Conservation (phyloP, 257 asterid genomes). For the Verbena officinalis region DNA sequence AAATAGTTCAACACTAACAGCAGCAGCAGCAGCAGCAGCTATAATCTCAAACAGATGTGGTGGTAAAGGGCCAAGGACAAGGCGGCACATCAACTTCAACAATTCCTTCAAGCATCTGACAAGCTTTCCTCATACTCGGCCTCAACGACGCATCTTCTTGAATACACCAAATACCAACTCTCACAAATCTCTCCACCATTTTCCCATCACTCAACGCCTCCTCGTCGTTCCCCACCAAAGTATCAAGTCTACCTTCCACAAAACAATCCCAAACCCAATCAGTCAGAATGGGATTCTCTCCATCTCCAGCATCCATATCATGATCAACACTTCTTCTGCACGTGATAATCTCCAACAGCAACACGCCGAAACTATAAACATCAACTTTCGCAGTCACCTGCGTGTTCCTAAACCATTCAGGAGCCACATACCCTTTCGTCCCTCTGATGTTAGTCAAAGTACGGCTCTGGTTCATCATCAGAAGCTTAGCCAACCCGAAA, state of each 20-base stretch:
- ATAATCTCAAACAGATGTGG: neutral
- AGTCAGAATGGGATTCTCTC: conserved; percentile 31
- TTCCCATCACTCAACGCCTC: conserved; percentile 43
- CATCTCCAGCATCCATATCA: conserved; percentile 31
- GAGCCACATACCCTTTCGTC: conserved; percentile 67
- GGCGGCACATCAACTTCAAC: conserved; percentile 50
- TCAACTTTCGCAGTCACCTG: conserved; percentile 47
- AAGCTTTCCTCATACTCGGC: conserved; percentile 54
- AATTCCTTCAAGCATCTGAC: conserved; percentile 66
- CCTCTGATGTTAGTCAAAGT: conserved; percentile 50
- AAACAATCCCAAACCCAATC: conserved; percentile 62
- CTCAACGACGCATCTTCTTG: conserved; percentile 57
- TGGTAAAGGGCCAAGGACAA: conserved; percentile 36
- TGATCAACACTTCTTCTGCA: conserved; percentile 39
- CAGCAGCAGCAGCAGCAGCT: too few relatives aligned
- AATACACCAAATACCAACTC: conserved; percentile 72
- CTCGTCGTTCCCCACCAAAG: conserved; percentile 38
- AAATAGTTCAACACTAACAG: too few relatives aligned
- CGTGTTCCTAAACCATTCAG: conserved; percentile 62
- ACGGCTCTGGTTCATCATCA: conserved; percentile 47
- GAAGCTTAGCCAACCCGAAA: conserved; percentile 59
- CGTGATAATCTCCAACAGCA: conserved; percentile 49
- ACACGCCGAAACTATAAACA: conserved; percentile 66
- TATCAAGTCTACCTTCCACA: conserved; percentile 32
- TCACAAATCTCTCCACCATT: conserved; percentile 43